phyloP scores from a whole-genome alignment of 352 stramenopile species.

The Phytopythium montanum region DNA sequence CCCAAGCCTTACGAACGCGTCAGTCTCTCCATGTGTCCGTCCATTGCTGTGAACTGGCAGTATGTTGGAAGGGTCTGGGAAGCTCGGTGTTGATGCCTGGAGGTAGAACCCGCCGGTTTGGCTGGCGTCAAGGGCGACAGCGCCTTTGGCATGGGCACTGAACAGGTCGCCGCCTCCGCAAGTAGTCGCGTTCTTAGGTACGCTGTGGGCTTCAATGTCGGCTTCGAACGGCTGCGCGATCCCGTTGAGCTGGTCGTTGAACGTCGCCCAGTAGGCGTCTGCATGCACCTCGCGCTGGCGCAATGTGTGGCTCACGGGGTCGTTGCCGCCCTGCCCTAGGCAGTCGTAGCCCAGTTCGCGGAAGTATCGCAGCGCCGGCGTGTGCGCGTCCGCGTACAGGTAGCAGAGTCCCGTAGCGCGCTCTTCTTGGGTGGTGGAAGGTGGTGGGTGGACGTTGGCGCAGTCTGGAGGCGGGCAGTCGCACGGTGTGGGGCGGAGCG shows the following conservation, averaged over 20 bases:
- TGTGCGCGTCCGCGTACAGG: slow-evolving; percentile 63
- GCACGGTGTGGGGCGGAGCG: slow-evolving; percentile 45
- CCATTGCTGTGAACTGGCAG: not conserved
- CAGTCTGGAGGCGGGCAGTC: slow-evolving; percentile 60
- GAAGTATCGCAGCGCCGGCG: slow-evolving; percentile 55
- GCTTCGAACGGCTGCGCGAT: slow-evolving; percentile 37
- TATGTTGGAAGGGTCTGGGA: slow-evolving; percentile 50
- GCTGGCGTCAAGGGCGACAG: slow-evolving; percentile 11
- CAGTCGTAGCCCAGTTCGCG: slow-evolving; percentile 68
- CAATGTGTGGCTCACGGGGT: slow-evolving; percentile 72
- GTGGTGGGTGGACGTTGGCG: slow-evolving; percentile 22
- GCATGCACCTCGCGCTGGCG: slow-evolving; percentile 25
- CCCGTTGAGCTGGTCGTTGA: slow-evolving; percentile 78
- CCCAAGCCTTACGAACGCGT: slow-evolving; percentile 59
- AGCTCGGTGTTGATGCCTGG: slow-evolving; percentile 77
- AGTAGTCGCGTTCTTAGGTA: slow-evolving; percentile 13
- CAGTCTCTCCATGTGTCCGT: not conserved
- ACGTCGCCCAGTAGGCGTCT: slow-evolving; percentile 60
- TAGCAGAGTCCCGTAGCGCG: slow-evolving; percentile 69
- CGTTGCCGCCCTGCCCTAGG: slow-evolving; percentile 67
- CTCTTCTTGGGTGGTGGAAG: not conserved
- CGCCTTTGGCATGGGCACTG: slow-evolving; percentile 73
- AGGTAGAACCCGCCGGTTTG: slow-evolving; percentile 56
- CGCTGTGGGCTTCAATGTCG: not conserved
- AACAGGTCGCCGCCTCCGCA: slow-evolving; percentile 55